A percentile compares a stretch with the other conserved stretches of the same genome.
Evolutionary conservation across 805 yeast genomes (phyloP).

Genomic region (Lachancea meyersii): DNA sequence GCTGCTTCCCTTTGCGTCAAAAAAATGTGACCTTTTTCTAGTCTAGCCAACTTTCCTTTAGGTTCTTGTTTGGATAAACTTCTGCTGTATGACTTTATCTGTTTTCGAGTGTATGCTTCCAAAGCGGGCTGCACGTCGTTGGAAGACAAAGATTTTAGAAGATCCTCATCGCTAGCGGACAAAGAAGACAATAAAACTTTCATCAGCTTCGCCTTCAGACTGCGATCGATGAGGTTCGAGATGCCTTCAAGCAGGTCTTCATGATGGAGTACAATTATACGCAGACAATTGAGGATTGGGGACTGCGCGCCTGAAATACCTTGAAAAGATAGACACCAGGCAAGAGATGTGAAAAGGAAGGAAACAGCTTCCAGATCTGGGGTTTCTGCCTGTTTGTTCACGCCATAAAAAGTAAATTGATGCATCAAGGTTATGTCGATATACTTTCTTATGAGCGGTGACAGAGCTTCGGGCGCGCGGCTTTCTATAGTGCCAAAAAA

Average conservation of each 20-base stretch:
- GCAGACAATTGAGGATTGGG: slow-evolving; percentile 25
- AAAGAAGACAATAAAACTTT: not conserved
- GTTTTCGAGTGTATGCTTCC: not conserved
- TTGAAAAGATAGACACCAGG: not conserved
- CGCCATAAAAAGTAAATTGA: slow-evolving; percentile 27
- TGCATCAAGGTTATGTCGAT: slow-evolving; percentile 28
- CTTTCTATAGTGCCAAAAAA: not conserved
- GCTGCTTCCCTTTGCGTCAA: slow-evolving; percentile 14
- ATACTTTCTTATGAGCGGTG: slow-evolving; percentile 10
- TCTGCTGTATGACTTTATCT: not conserved
- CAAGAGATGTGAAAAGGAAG: not conserved
- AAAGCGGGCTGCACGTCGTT: not conserved
- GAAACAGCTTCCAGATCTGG: slow-evolving; percentile 21
- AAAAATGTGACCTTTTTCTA: not conserved
- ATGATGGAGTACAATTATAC: slow-evolving; percentile 32
- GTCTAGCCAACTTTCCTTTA: not conserved
- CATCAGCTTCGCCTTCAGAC: slow-evolving; percentile 9
- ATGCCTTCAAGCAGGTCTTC: slow-evolving; percentile 26
- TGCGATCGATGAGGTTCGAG: slow-evolving; percentile 24
- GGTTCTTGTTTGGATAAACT: not conserved
- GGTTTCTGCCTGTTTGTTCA: slow-evolving; percentile 32
- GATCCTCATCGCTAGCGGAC: slow-evolving; percentile 7
- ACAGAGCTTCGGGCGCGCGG: not conserved
- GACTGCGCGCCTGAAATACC: not conserved
- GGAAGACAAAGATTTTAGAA: not conserved